Evolutionary conservation across 2,329 filamentous ascomycete genomes (phyloP).

Genomic region (Curvularia verruculosa): DNA sequence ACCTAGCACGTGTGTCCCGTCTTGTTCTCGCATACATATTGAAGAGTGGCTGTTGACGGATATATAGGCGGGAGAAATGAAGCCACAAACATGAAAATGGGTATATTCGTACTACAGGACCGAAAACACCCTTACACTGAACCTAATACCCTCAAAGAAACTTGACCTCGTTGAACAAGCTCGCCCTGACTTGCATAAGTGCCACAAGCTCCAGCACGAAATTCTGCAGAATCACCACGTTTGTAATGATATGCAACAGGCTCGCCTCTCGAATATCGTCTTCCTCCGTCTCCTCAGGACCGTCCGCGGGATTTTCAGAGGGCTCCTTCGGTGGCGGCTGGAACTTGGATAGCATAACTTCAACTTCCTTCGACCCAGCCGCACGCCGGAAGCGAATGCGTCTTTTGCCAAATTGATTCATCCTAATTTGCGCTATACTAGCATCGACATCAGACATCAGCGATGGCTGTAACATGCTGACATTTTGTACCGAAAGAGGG

Average conservation of each 20-base stretch:
- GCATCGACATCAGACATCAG: conserved; percentile 45
- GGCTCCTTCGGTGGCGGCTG: conserved; percentile 42
- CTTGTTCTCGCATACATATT: background rate
- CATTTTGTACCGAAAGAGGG: conserved; percentile 37
- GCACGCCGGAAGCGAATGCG: conserved; percentile 43
- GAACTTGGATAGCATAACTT: conserved; percentile 46
- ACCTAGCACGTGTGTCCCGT: background rate
- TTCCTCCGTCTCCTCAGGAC: conserved; percentile 24
- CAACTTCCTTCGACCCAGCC: conserved; percentile 32
- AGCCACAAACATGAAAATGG: conserved; percentile 13
- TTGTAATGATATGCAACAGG: conserved; percentile 57
- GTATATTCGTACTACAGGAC: conserved; percentile 32
- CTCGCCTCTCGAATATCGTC: conserved; percentile 51
- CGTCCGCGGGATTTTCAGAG: conserved; percentile 23
- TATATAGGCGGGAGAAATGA: background rate
- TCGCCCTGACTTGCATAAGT: conserved; percentile 56
- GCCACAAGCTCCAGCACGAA: conserved; percentile 58
- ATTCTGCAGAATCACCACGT: conserved; percentile 58
- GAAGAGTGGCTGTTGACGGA: background rate
- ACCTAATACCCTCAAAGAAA: conserved; percentile 37
- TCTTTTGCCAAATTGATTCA: conserved; percentile 43
- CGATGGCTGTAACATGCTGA: conserved; percentile 39
- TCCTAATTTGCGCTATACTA: conserved; percentile 38
- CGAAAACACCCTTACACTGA: background rate
- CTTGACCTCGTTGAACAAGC: conserved; percentile 55